A percentile compares a stretch with the other conserved stretches of the same genome.
phyloP scores from a whole-genome alignment of 2,329 filamentous ascomycete species.

The Botryotinia globosa region DNA sequence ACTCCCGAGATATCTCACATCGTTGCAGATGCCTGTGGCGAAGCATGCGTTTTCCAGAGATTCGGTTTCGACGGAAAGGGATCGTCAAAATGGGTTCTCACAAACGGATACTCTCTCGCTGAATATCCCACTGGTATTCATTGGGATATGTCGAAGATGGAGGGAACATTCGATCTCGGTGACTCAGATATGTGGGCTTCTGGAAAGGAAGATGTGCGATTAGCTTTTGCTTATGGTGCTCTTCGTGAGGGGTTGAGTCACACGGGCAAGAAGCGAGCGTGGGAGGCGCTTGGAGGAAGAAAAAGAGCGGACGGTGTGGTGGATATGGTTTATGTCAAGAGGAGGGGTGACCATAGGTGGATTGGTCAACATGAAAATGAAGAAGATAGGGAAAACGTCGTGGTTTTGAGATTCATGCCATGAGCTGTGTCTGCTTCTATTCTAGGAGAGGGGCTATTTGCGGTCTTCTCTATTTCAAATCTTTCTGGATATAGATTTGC shows the following conservation, averaged over 20 bases:
- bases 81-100: conserved; percentile 30
- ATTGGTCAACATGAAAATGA: conserved; percentile 33
- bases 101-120: conserved; percentile 35
- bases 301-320: conserved; percentile 50
- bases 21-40: conserved; percentile 37
- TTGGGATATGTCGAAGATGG: conserved; percentile 35
- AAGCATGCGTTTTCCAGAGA: conserved; percentile 37
- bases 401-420: conserved; percentile 26
- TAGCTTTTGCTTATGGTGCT: conserved; percentile 47
- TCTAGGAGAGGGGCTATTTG: not conserved
- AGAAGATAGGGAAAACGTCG: conserved; percentile 32
- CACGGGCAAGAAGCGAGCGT: conserved; percentile 51
- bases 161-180: conserved; percentile 35
- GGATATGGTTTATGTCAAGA: conserved; percentile 53
- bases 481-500: not conserved
- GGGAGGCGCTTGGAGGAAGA: conserved; percentile 52
- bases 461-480: not conserved
- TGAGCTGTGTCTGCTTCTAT: not conserved
- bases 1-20: conserved; percentile 30
- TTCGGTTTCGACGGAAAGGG: conserved; percentile 34
- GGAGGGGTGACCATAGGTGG: conserved; percentile 54
- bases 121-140: conserved; percentile 37
- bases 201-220: conserved; percentile 28
- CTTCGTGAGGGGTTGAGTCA: conserved; percentile 46
- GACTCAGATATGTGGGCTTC: conserved; percentile 33